Evolutionary conservation across 2,329 filamentous ascomycete species (phyloP).

Genomic region (Beauveria rudraprayagi): DNA sequence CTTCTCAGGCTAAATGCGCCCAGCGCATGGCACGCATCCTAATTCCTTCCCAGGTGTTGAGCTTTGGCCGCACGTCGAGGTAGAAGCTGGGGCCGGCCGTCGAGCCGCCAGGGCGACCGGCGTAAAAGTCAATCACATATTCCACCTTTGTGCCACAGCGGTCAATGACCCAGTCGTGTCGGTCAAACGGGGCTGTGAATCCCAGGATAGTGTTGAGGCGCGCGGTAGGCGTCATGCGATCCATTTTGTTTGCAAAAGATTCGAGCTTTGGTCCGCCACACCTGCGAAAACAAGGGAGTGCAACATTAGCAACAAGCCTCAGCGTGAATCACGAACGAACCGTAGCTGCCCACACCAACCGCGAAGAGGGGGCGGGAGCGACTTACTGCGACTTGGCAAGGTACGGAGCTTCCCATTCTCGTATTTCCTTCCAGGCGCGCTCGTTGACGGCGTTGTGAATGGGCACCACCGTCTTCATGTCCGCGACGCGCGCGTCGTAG

Average conservation of each 20-base stretch:
- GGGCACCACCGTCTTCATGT: conserved; percentile 88
- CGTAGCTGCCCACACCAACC: background rate
- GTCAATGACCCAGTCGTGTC: conserved; percentile 96
- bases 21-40: conserved; percentile 54
- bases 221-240: conserved; percentile 70
- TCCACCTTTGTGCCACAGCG: conserved; percentile 78
- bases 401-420: conserved; percentile 74
- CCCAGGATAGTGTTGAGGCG: conserved; percentile 75
- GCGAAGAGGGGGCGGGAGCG: no score
- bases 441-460: conserved; percentile 99
- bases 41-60: conserved; percentile 59
- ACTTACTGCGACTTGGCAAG: conserved; percentile 47
- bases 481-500: conserved; percentile 58
- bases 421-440: conserved; percentile 87
- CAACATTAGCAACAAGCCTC: background rate
- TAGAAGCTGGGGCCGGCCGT: conserved; percentile 50
- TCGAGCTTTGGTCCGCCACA: conserved; percentile 73
- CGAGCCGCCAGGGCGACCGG: conserved; percentile 46
- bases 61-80: conserved; percentile 59
- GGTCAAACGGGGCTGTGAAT: conserved; percentile 87
- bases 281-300: conserved; percentile 15
- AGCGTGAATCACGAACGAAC: no score
- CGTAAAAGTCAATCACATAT: conserved; percentile 98
- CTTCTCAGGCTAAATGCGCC: conserved; percentile 38
- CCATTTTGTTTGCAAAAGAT: conserved; percentile 69